phyloP scores from a whole-genome alignment of 1,284 basidiomycete species.

The Megacollybia platyphylla region DNA sequence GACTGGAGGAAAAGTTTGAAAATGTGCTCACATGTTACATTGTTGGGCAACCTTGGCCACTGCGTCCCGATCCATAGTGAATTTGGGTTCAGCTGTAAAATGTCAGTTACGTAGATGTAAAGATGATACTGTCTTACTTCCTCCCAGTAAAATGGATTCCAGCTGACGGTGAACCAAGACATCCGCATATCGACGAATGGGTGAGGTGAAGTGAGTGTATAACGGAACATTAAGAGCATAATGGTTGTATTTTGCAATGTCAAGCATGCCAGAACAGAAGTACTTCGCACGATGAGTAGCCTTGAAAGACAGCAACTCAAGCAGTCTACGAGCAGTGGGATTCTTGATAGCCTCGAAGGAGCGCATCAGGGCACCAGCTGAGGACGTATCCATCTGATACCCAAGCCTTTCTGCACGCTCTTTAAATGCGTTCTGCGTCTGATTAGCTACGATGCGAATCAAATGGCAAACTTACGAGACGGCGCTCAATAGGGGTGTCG shows the following conservation, averaged over 20 bases:
- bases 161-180: conserved; percentile 94
- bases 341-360: conserved; percentile 71
- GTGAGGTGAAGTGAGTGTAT: conserved; percentile 96
- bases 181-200: conserved; percentile 90
- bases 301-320: conserved; percentile 79
- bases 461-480: conserved; percentile 42
- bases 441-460: not conserved
- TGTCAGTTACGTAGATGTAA: not conserved
- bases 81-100: conserved; percentile 66
- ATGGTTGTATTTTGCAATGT: conserved; percentile 96
- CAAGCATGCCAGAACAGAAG: conserved; percentile 98
- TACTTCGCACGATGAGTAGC: conserved; percentile 90
- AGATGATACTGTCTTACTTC: conserved; percentile 24
- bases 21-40: conserved; percentile 73
- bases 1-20: not conserved
- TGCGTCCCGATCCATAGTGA: conserved; percentile 93
- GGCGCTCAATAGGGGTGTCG: conserved; percentile 84
- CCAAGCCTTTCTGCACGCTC: conserved; percentile 79
- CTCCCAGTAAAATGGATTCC: conserved; percentile 74
- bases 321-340: conserved; percentile 56
- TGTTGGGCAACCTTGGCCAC: conserved; percentile 96
- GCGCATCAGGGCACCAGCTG: conserved; percentile 73
- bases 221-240: conserved; percentile 86
- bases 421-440: conserved; percentile 51
- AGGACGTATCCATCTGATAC: conserved; percentile 71